These are phyloP conservation scores for Solanum hybrid DNA, from an alignment of 305 asterid genomes.

Conservation along the genomic window DNA sequence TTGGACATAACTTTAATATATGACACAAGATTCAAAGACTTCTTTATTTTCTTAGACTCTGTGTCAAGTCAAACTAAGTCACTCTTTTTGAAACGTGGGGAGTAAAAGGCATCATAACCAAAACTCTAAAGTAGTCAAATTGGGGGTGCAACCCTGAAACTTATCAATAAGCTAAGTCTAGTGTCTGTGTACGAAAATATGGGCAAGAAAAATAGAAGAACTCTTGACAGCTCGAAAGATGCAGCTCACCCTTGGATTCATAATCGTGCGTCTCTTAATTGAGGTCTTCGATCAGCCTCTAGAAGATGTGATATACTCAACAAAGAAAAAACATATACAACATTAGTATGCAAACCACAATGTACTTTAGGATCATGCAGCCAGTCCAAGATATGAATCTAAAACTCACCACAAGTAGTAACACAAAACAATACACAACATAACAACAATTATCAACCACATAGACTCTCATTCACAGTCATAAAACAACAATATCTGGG, in stretches of 20 bases:
- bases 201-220: background rate
- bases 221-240: background rate
- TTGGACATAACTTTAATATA: too few relatives aligned
- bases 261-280: background rate
- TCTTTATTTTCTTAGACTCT: too few relatives aligned
- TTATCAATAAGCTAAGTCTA: background rate
- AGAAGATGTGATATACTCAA: background rate
- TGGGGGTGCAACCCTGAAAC: background rate
- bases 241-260: background rate
- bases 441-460: background rate
- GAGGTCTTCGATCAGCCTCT: background rate
- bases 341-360: background rate
- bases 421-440: background rate
- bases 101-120: background rate
- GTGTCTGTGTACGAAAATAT: background rate
- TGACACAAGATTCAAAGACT: too few relatives aligned
- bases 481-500: background rate
- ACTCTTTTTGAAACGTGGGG: too few relatives aligned
- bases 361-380: background rate
- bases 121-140: background rate
- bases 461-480: background rate
- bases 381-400: background rate
- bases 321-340: background rate
- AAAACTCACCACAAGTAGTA: background rate
- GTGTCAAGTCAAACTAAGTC: too few relatives aligned